Conservation (phyloP, 2,329 filamentous ascomycete species). For the Teratosphaeriaceae sp. region DNA sequence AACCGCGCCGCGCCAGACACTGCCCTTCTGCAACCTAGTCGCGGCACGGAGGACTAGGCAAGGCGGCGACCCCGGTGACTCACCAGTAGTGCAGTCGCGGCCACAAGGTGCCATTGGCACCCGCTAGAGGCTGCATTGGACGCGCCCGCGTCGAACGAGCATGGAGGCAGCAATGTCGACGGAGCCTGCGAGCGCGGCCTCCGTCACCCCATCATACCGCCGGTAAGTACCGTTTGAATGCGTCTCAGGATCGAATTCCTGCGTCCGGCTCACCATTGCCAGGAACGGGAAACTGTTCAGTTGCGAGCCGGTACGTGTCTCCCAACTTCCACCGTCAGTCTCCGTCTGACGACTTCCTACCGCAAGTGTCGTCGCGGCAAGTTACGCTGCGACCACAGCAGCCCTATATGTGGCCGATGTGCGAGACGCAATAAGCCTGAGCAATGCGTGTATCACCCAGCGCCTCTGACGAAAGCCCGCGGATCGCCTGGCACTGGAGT, state of each 20-base stretch:
- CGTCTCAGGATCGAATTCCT: neutral
- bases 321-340: neutral
- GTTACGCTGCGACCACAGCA: conserved; percentile 28
- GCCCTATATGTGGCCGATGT: conserved; percentile 28
- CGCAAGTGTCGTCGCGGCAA: conserved; percentile 29
- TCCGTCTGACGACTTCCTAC: neutral
- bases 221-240: conserved; percentile 3
- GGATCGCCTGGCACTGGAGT: neutral
- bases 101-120: neutral
- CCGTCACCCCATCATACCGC: conserved; percentile 10
- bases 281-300: conserved; percentile 30
- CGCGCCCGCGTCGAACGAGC: neutral
- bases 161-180: conserved; percentile 1
- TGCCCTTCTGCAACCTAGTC: neutral
- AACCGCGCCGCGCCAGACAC: no score
- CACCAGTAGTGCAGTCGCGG: neutral
- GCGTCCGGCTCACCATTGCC: conserved; percentile 3
- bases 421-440: conserved; percentile 24
- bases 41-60: neutral
- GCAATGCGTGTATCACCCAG: conserved; percentile 31
- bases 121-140: neutral
- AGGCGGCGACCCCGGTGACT: conserved; percentile 1
- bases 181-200: neutral
- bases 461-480: conserved; percentile 16
- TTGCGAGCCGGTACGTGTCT: conserved; percentile 26